Evolutionary conservation across 805 yeast genomes (phyloP).

Genomic region (Torulaspora indica): DNA sequence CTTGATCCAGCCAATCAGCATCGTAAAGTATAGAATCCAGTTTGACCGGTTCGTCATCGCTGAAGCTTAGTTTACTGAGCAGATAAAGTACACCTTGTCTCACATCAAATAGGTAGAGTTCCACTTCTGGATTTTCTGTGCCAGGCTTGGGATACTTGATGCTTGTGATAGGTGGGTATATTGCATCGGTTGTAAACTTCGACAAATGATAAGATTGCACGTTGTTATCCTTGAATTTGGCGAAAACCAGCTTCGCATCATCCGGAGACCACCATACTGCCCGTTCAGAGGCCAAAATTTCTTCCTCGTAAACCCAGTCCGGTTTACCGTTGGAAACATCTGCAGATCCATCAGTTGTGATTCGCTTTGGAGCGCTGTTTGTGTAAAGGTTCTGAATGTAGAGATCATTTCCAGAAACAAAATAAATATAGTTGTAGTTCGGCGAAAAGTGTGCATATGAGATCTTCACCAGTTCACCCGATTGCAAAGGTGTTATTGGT

Average conservation of each 20-base stretch:
- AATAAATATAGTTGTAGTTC: slow-evolving; percentile 49
- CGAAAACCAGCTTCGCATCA: slow-evolving; percentile 50
- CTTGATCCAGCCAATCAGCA: slow-evolving; percentile 52
- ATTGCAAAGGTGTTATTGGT: slow-evolving; percentile 30
- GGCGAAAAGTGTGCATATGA: slow-evolving; percentile 61
- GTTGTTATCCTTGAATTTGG: slow-evolving; percentile 53
- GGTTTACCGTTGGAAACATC: slow-evolving; percentile 62
- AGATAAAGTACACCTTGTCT: slow-evolving; percentile 20
- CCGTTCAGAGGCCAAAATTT: slow-evolving; percentile 53
- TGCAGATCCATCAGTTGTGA: slow-evolving; percentile 47
- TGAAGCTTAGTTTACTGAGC: slow-evolving; percentile 21
- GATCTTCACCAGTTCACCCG: slow-evolving; percentile 24
- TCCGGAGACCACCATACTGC: slow-evolving; percentile 74
- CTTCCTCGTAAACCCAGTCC: slow-evolving; percentile 86
- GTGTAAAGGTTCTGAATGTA: slow-evolving; percentile 42
- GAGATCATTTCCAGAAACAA: slow-evolving; percentile 52
- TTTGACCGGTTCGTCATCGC: slow-evolving; percentile 18
- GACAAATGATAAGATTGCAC: slow-evolving; percentile 54
- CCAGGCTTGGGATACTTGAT: slow-evolving; percentile 77
- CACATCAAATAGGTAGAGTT: slow-evolving; percentile 43
- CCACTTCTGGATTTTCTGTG: slow-evolving; percentile 50
- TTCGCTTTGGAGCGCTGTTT: slow-evolving; percentile 10
- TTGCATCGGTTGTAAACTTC: slow-evolving; percentile 41
- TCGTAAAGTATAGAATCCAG: slow-evolving; percentile 56
- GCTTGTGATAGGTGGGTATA: slow-evolving; percentile 45